These are phyloP conservation scores for Pseudocercospora fuligena DNA, from an alignment of 2,329 filamentous ascomycete genomes.

Conservation along the genomic window DNA sequence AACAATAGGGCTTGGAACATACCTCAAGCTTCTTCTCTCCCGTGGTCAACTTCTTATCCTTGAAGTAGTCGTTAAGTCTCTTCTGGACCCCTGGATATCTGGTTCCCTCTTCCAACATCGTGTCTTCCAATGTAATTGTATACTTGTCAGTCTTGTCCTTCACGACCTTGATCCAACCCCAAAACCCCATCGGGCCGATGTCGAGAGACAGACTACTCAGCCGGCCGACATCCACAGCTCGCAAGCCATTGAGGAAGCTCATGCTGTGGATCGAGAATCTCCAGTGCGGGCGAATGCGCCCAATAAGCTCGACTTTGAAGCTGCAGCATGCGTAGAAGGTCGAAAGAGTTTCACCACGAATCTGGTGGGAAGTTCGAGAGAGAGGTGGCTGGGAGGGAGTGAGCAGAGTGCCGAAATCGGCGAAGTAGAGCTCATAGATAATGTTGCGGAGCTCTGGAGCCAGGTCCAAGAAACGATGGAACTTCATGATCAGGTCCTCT, in stretches of 20 bases:
- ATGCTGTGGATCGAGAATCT: not conserved
- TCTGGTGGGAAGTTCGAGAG: not conserved
- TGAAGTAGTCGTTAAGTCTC: not conserved
- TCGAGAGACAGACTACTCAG: not conserved
- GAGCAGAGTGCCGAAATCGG: not conserved
- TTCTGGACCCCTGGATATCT: not conserved
- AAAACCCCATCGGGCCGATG: not conserved
- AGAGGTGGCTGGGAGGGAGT: not conserved
- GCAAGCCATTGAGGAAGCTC: not conserved
- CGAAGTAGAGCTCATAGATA: not conserved
- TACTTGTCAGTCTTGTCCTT: not conserved
- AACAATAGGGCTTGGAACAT: not conserved
- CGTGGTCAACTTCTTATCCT: not conserved
- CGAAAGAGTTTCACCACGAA: not conserved
- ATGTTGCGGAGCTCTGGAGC: not conserved
- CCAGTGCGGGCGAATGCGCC: not conserved
- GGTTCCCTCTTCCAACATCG: not conserved
- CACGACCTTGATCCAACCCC: not conserved
- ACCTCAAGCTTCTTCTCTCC: conserved; percentile 5
- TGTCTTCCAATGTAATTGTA: not conserved
- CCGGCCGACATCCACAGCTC: not conserved
- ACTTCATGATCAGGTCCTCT: not conserved
- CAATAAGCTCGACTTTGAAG: not conserved
- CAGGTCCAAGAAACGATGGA: not conserved
- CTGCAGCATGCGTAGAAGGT: not conserved